Base-by-base conservation (phyloP, 1,139 yeast species). In the Schwanniomyces etchellsii region DNA sequence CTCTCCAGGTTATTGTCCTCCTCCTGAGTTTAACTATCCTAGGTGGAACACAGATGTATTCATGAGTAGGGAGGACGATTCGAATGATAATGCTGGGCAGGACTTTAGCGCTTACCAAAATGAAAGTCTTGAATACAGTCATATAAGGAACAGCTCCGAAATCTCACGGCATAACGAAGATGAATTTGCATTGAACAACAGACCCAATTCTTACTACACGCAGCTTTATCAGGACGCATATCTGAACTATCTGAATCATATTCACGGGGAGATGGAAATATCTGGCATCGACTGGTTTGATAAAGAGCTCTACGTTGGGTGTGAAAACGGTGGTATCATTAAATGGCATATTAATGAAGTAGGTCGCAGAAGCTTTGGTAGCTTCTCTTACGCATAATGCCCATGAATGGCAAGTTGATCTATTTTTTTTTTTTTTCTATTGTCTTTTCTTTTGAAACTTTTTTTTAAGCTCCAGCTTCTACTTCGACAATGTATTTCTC, bases 221-320 rank as follows among this genome's bases (percentile, higher is more conserved):
- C 13, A 26, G 14, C 34, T 30, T 18, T 36, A 32, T 20, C 40
- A 47, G 20, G 54, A 48, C 35, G 42, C 45, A 18, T 53, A 50
- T 30, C 57, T 51, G 37, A 57, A 50, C 34, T 40, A 51, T 7
- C 54, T 55, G 17, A 62, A 58, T 34, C 69, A 64, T 37, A 51
- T 62, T n/a, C 57, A 63, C 31, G 74, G 74, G 9, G 74, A 67
- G 43, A 63, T 66, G 69, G 69, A 65, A 35, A 45, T 67, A 22
- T 49, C 60, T 16, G 74, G 74, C 2, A 40, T 67, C 17, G 71
- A 64, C 35, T 64, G 70, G 60, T 47, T 41, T 32, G 63, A 56
- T 20, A 49, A 53, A 28, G 58, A 57, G 34, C 48, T 67, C 25
- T 45, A 57, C 16, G 57, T 67, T 35, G 72, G 71, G 2, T 58